phyloP scores from a whole-genome alignment of 345 rosid genomes.

The Cardamine occulta region DNA sequence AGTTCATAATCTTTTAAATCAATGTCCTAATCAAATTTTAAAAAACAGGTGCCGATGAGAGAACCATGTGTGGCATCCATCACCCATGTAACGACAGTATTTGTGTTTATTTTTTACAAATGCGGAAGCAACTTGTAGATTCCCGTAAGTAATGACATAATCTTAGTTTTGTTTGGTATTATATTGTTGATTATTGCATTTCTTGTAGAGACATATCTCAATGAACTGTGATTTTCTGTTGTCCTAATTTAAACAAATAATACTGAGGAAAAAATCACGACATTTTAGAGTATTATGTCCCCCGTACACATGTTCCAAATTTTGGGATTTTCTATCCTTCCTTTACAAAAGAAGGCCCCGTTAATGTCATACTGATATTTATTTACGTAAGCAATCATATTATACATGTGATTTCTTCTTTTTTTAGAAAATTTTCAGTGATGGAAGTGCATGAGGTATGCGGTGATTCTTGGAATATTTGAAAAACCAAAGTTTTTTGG shows the following conservation, averaged over 20 bases:
- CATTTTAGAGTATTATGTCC: constrained; percentile 28
- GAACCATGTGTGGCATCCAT: constrained; percentile 29
- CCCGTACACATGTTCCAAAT: constrained; percentile 32
- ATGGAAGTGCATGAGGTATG: constrained; percentile 9
- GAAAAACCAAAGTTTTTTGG: not conserved
- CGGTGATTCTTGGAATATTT: constrained; percentile 1
- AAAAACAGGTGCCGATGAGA: constrained; percentile 3
- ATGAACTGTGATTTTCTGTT: constrained; percentile 11
- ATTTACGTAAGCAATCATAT: constrained; percentile 16
- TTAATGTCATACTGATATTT: not conserved
- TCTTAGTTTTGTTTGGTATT: constrained; percentile 25
- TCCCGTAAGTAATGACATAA: constrained; percentile 27
- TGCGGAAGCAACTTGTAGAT: constrained; percentile 28
- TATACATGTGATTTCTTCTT: constrained; percentile 23
- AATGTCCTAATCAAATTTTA: constrained; percentile 14
- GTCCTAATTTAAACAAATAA: not conserved
- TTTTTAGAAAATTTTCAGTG: not conserved
- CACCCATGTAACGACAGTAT: constrained; percentile 18
- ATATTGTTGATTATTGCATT: constrained; percentile 22
- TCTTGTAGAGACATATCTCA: constrained; percentile 36
- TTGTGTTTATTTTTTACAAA: not conserved
- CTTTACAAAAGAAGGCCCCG: not conserved
- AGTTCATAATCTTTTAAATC: constrained; percentile 15
- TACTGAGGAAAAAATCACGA: constrained; percentile 24
- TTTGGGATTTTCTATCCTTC: constrained; percentile 11